Evolutionary conservation across 2,329 filamentous ascomycete genomes (phyloP).

Genomic region (Hymenoscyphus occultus): DNA sequence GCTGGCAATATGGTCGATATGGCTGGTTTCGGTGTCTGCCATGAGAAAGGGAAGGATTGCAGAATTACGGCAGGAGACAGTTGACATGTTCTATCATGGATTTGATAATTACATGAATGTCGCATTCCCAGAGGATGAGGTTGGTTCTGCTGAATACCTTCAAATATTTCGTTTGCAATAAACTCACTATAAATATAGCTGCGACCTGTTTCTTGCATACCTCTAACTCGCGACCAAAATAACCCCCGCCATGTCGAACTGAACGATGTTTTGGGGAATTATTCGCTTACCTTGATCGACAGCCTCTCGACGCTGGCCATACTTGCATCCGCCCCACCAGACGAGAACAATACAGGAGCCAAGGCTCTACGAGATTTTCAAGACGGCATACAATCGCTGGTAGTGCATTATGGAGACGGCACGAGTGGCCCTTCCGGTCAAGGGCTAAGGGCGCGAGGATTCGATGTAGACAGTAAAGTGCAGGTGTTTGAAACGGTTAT

Average conservation of each 20-base stretch:
- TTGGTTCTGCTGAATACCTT: slow-evolving; percentile 34
- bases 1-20: slow-evolving; percentile 27
- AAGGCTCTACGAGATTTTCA: slow-evolving; percentile 75
- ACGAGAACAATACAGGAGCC: slow-evolving; percentile 49
- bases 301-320: slow-evolving; percentile 93
- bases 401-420: slow-evolving; percentile 85
- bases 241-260: slow-evolving; percentile 80
- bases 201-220: slow-evolving; percentile 78
- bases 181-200: slow-evolving; percentile 49
- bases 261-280: slow-evolving; percentile 96
- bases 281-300: slow-evolving; percentile 92
- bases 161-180: slow-evolving; percentile 11
- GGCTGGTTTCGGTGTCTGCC: slow-evolving; percentile 29
- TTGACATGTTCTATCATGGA: slow-evolving; percentile 93
- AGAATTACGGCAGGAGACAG: slow-evolving; percentile 56
- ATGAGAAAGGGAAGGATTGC: slow-evolving; percentile 57
- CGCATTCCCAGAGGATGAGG: slow-evolving; percentile 94
- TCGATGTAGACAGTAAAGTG: slow-evolving; percentile 95
- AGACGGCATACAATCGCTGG: slow-evolving; percentile 69
- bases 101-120: slow-evolving; percentile 92
- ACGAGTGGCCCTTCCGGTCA: slow-evolving; percentile 63
- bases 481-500: slow-evolving; percentile 99
- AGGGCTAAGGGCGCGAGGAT: slow-evolving; percentile 73
- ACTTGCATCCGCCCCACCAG: slow-evolving; percentile 70
- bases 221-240: slow-evolving; percentile 77